Conservation (phyloP, 1,139 yeast genomes). For the Magnusiomyces starmeri region DNA sequence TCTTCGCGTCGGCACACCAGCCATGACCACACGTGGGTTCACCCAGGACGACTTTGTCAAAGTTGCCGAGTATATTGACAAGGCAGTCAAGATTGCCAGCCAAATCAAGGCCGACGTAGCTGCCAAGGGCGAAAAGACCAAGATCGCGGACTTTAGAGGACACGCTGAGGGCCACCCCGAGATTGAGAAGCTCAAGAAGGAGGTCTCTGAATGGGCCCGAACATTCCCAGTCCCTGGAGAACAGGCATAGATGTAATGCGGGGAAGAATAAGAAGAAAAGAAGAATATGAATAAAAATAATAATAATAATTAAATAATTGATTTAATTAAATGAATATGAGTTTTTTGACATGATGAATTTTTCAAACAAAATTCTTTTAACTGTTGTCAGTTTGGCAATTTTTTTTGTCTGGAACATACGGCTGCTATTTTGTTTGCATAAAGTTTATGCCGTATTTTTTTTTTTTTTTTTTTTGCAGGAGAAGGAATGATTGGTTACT, state of each 20-base stretch:
- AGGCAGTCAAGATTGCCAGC: conserved; percentile 73
- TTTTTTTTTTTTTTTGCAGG: not conserved
- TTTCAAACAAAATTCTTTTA: not conserved
- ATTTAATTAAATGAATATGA: not conserved
- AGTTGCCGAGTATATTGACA: conserved; percentile 78
- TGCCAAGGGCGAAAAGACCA: conserved; percentile 78
- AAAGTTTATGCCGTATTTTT: not conserved
- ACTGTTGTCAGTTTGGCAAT: not conserved
- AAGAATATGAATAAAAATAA: too few relatives aligned
- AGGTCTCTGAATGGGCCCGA: conserved; percentile 87
- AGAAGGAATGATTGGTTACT: not conserved
- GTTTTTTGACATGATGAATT: not conserved
- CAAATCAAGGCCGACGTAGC: conserved; percentile 60
- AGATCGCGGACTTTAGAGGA: conserved; percentile 87
- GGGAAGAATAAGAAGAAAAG: not conserved
- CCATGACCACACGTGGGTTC: conserved; percentile 97
- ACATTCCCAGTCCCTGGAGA: conserved; percentile 83
- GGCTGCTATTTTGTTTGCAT: too few relatives aligned
- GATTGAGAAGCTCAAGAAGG: conserved; percentile 60
- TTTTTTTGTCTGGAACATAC: too few relatives aligned
- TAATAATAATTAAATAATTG: not conserved
- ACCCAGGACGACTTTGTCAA: conserved; percentile 77
- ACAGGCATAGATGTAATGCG: conserved; percentile 9
- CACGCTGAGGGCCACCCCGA: conserved; percentile 64
- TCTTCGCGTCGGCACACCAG: conserved; percentile 96